A percentile compares a stretch with the other conserved stretches of the same genome.
These are phyloP conservation scores for Stagonosporopsis rhizophila DNA, from an alignment of 2,329 filamentous ascomycete genomes.

Conservation along the genomic window DNA sequence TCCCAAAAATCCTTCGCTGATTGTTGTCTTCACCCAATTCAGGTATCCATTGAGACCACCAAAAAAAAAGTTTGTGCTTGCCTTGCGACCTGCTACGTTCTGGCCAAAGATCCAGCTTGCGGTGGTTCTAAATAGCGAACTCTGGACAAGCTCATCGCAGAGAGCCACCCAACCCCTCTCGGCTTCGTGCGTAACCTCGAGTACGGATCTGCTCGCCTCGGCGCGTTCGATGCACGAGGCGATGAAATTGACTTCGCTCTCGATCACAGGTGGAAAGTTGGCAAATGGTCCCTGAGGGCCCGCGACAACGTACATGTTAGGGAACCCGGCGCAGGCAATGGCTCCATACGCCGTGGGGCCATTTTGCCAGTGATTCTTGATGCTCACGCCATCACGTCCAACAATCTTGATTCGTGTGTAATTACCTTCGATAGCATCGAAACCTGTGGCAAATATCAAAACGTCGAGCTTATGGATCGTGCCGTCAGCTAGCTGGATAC, in stretches of 20 bases:
- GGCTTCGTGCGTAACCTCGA: constrained; percentile 44
- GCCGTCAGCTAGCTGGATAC: constrained; percentile 50
- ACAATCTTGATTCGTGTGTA: constrained; percentile 26
- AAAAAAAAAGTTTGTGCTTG: too few relatives aligned
- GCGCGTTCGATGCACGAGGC: constrained; percentile 44
- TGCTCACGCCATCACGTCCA: constrained; percentile 28
- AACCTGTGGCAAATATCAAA: constrained; percentile 51
- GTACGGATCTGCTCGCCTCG: constrained; percentile 25
- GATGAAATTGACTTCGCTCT: constrained; percentile 51
- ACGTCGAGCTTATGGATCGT: constrained; percentile 47
- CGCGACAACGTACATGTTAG: constrained; percentile 51
- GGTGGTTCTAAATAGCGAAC: constrained; percentile 43
- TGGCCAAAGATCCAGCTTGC: constrained; percentile 50
- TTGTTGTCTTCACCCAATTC: too few relatives aligned
- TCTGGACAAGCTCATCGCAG: constrained; percentile 42
- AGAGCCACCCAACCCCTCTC: constrained; percentile 46
- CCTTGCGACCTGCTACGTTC: constrained; percentile 34
- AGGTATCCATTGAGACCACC: too few relatives aligned
- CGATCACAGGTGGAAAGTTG: constrained; percentile 48
- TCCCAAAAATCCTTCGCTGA: too few relatives aligned
- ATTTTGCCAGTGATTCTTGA: constrained; percentile 36
- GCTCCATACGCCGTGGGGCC: constrained; percentile 42
- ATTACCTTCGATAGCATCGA: constrained; percentile 50
- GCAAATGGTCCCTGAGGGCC: constrained; percentile 55
- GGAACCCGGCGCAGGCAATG: constrained; percentile 39